phyloP scores from a whole-genome alignment of 2,329 filamentous ascomycete genomes.

The Fusarium multiceps region DNA sequence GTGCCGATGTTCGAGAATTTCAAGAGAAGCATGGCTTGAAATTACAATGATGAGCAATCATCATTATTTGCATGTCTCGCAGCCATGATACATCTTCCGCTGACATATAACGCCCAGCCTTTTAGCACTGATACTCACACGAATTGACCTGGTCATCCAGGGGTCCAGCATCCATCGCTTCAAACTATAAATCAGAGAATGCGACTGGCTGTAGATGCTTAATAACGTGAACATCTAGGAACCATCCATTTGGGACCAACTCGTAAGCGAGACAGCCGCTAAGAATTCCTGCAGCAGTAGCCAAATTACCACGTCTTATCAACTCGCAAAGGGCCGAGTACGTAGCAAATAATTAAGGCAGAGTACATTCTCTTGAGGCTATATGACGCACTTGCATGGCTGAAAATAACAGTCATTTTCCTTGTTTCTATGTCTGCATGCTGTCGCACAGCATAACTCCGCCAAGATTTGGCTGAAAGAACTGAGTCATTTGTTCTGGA shows the following conservation, averaged over 20 bases:
- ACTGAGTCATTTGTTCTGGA: slow-evolving; percentile 28
- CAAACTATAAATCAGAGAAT: neutral
- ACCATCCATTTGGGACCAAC: neutral
- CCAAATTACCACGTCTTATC: neutral
- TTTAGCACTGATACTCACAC: neutral
- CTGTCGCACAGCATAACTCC: neutral
- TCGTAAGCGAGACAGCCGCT: neutral
- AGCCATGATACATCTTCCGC: neutral
- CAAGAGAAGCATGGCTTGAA: neutral
- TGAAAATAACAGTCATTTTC: neutral
- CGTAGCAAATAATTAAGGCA: too few species aligned
- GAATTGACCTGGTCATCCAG: neutral
- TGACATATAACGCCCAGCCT: neutral
- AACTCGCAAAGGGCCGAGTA: neutral
- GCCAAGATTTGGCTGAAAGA: neutral
- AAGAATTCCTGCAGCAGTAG: neutral
- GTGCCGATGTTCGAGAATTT: neutral
- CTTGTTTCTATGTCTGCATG: neutral
- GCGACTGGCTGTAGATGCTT: neutral
- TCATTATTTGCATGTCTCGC: neutral
- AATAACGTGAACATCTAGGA: neutral
- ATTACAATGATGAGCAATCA: neutral
- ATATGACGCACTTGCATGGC: neutral
- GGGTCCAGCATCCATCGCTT: neutral
- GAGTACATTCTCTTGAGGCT: neutral